Base-by-base conservation (phyloP, 169 alveolate species). In the Plasmodium knowlesi region DNA sequence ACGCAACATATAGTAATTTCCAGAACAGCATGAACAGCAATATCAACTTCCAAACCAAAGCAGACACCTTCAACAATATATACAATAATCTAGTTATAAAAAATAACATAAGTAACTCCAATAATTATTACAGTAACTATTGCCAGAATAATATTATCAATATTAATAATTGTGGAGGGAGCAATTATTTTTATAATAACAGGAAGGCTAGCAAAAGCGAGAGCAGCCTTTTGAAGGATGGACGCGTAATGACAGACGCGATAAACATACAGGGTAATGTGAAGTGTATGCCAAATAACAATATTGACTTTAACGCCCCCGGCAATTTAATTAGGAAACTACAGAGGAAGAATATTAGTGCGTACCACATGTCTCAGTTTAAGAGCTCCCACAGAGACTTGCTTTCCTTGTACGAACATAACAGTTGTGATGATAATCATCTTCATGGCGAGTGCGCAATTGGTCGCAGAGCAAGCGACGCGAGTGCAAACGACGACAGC, bases 81-180 rank as follows among this genome's bases (percentile, higher is more conserved):
- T 82, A 54, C 39, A 82, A 53, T 28, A 82, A 57, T 22, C 54
- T 82, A 16, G 79, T 82, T 34, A 82, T 82, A 32, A 82, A 41
- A 28, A 82, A 82, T 57, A 82, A 82, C 9, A 53, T 82, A 82
- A 82, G 22, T 22, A 82, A 82, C 19, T 28, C 89, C 1, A 82
- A 82, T 41, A 82, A 82, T 82, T 82, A 53, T 34, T 82, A 82
- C 19, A 28, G 71, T 34, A 82, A 82, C 14, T 82, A 82, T 57
- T 82, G 89, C 39, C 89, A 82, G 22, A 82, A 57, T 53, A 82
- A 82, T 82, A 54, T 82, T 34, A 82, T 82, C 34, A 82, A 82
- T 28, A 53, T 82, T 37, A 82, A 82, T 19, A 82, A 82, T 32
- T 82, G 89, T 16, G 54, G 89, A 3, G 78, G 78, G 43, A 82